Percentiles rank a stretch among this genome's conserved stretches.
Conservation (phyloP, 2,329 filamentous ascomycete species). For the Ophiocordyceps sinensis region DNA sequence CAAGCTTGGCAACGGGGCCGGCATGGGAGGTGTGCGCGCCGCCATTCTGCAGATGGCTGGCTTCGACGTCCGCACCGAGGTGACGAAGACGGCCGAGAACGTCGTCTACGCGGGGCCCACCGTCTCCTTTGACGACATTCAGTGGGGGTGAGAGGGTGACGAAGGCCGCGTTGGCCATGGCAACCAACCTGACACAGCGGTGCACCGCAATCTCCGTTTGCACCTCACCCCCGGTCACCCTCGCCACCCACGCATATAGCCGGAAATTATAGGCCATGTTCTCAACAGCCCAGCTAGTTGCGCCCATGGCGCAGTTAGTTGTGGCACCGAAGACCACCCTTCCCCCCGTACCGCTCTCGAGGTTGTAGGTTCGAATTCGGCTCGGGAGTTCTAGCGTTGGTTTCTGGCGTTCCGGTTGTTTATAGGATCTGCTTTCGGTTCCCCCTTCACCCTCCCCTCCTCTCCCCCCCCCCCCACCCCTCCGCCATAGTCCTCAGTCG, state of each 20-base stretch:
- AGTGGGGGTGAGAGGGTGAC: slow-evolving; percentile 12
- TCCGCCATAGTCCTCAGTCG: no score
- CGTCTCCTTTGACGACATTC: slow-evolving; percentile 24
- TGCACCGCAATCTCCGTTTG: no score
- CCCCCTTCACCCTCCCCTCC: no score
- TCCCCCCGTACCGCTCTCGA: background rate
- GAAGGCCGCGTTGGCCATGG: background rate
- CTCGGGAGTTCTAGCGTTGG: background rate
- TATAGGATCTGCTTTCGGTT: no score
- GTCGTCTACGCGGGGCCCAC: slow-evolving; percentile 19
- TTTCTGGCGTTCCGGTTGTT: background rate
- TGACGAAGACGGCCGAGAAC: slow-evolving; percentile 21
- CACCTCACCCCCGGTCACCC: no score
- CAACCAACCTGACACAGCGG: background rate
- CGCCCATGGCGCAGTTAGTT: background rate
- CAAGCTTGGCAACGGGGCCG: slow-evolving; percentile 18
- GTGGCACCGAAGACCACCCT: background rate
- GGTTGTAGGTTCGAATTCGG: background rate
- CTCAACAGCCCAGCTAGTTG: background rate
- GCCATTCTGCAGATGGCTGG: slow-evolving; percentile 27
- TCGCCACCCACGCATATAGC: background rate
- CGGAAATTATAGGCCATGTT: background rate
- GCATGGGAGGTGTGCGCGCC: slow-evolving; percentile 23
- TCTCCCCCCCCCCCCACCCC: no score
- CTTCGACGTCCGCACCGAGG: slow-evolving; percentile 11